Evolutionary conservation across 192 early-diverging fungal species (phyloP).

Genomic region (Piromyces finnis): DNA sequence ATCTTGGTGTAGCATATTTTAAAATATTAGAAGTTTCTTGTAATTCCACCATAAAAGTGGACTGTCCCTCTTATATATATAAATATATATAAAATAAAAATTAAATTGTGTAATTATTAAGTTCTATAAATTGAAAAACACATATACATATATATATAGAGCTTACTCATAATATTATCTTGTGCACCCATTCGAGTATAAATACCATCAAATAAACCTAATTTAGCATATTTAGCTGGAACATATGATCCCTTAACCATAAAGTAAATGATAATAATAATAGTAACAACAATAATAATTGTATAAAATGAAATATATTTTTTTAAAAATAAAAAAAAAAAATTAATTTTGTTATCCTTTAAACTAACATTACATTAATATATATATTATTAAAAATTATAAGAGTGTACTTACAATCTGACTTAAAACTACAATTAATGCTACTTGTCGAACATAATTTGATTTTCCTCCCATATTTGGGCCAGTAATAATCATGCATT

Average conservation of each 20-base stretch:
- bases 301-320: too few species aligned
- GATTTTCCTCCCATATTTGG: slow-evolving; percentile 72
- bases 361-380: too few species aligned
- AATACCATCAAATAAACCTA: slow-evolving; percentile 53
- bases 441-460: slow-evolving; percentile 49
- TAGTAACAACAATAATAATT: too few species aligned
- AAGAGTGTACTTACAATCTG: neutral
- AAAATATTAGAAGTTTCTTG: slow-evolving; percentile 55
- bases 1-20: slow-evolving; percentile 30
- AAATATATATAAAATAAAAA: too few species aligned
- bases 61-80: neutral
- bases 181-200: slow-evolving; percentile 55
- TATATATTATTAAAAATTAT: too few species aligned
- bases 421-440: slow-evolving; percentile 10
- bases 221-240: slow-evolving; percentile 35
- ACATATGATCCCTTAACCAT: slow-evolving; percentile 53
- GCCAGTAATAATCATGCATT: slow-evolving; percentile 13
- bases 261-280: too few species aligned
- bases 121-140: too few species aligned
- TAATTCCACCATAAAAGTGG: slow-evolving; percentile 4
- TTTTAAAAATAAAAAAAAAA: too few species aligned
- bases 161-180: slow-evolving; percentile 21
- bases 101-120: too few species aligned
- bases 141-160: neutral
- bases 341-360: too few species aligned